These are phyloP conservation scores for Termitomyces sp. DNA, from an alignment of 768 basidiomycete species.

Conservation along the genomic window DNA sequence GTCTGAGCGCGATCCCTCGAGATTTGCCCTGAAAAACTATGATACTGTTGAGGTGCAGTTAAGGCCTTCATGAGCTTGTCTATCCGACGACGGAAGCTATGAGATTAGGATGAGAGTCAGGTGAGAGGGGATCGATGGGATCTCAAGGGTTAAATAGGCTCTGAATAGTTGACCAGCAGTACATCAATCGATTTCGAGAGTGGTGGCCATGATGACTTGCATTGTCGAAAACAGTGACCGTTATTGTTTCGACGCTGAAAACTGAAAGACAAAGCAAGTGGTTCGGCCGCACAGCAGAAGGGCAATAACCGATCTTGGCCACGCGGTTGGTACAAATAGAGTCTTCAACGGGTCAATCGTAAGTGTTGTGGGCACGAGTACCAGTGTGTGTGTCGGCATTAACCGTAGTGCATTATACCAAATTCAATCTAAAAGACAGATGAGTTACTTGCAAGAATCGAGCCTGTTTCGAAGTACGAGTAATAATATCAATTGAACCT, in stretches of 20 bases:
- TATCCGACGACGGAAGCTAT: neutral
- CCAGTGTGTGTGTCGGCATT: neutral
- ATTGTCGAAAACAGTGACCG: neutral
- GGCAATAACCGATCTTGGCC: neutral
- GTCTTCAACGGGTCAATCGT: neutral
- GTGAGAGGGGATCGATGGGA: neutral
- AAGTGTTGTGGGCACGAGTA: neutral
- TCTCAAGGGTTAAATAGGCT: neutral
- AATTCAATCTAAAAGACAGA: slow-evolving; percentile 5
- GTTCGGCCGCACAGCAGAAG: neutral
- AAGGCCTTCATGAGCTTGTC: neutral
- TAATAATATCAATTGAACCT: slow-evolving; percentile 33
- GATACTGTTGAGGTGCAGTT: neutral
- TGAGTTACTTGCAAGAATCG: neutral
- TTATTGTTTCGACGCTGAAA: neutral
- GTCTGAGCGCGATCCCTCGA: neutral
- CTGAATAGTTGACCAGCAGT: neutral
- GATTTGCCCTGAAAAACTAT: neutral
- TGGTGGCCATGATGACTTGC: neutral
- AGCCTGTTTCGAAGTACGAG: neutral
- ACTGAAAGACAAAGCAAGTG: neutral
- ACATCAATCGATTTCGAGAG: neutral
- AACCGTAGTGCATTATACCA: neutral
- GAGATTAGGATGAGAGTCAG: neutral
- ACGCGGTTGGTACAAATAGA: neutral